Evolutionary conservation across 2,329 filamentous ascomycete species (phyloP).

Genomic region (Penicillium verrucosum): DNA sequence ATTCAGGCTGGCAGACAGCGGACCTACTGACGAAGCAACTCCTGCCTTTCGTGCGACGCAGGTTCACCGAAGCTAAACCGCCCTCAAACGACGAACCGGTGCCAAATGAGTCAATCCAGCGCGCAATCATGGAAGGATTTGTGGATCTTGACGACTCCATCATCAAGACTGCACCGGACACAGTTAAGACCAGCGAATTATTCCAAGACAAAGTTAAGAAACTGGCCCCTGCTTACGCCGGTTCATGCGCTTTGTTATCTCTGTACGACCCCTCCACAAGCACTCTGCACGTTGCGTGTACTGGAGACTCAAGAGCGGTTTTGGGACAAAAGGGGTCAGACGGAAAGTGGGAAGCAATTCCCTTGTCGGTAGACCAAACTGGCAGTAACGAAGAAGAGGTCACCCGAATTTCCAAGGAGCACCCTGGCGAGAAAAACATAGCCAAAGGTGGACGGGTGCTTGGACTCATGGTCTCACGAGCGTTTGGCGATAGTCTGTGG

Average conservation of each 20-base stretch:
- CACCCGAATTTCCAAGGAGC: slow-evolving; percentile 52
- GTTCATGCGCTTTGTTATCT: slow-evolving; percentile 63
- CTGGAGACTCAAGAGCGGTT: slow-evolving; percentile 66
- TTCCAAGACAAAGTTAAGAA: slow-evolving; percentile 24
- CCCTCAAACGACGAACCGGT: not conserved
- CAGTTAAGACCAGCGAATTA: slow-evolving; percentile 14
- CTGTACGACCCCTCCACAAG: slow-evolving; percentile 56
- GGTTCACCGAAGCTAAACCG: slow-evolving; percentile 14
- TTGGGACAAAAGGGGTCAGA: slow-evolving; percentile 47
- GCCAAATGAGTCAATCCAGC: slow-evolving; percentile 17
- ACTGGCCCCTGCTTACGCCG: slow-evolving; percentile 40
- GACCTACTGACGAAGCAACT: slow-evolving; percentile 25
- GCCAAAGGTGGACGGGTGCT: slow-evolving; percentile 60
- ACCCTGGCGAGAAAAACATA: slow-evolving; percentile 60
- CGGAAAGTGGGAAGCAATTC: slow-evolving; percentile 50
- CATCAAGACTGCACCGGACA: slow-evolving; percentile 19
- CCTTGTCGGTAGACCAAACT: slow-evolving; percentile 64
- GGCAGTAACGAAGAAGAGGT: slow-evolving; percentile 61
- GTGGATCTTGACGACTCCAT: slow-evolving; percentile 26
- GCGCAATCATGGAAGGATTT: slow-evolving; percentile 24
- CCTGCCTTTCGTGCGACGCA: slow-evolving; percentile 20
- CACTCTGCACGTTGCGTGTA: slow-evolving; percentile 61
- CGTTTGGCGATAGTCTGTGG: slow-evolving; percentile 67
- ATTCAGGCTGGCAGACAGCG: slow-evolving; percentile 30
- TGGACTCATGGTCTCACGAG: slow-evolving; percentile 61